Evolutionary conservation across 2,329 filamentous ascomycete species (phyloP).

Genomic region (Sporothrix dimorphospora): DNA sequence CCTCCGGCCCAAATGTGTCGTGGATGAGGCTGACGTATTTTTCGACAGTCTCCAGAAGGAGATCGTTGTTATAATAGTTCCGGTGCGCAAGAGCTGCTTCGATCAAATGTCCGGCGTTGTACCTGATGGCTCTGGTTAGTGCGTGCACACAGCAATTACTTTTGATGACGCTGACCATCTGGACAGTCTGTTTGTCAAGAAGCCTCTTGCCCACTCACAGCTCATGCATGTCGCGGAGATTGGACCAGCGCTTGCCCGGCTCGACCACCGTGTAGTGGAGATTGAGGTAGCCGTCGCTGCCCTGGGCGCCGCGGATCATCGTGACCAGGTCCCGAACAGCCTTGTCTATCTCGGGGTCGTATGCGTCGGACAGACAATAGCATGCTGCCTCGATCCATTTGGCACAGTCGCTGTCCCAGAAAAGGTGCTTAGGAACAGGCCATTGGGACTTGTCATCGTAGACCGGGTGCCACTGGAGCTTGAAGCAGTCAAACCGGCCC

Average conservation of each 20-base stretch:
- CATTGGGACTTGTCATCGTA: slow-evolving; percentile 14
- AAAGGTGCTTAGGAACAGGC: slow-evolving; percentile 18
- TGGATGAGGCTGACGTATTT: slow-evolving; percentile 6
- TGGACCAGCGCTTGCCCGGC: slow-evolving; percentile 9
- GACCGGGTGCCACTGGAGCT: slow-evolving; percentile 7
- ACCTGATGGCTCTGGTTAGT: neutral
- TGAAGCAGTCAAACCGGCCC: slow-evolving; percentile 8
- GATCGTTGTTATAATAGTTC: neutral
- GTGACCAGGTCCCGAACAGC: neutral
- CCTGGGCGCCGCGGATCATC: slow-evolving; percentile 14
- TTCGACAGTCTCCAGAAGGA: neutral
- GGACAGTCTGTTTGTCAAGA: too few relatives aligned
- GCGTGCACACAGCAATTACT: neutral
- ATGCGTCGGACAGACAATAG: neutral
- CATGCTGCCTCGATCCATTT: slow-evolving; percentile 21
- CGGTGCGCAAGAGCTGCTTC: slow-evolving; percentile 1
- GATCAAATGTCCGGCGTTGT: slow-evolving; percentile 12
- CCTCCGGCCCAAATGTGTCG: slow-evolving; percentile 9
- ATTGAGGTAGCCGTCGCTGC: slow-evolving; percentile 13
- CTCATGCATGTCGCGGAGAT: slow-evolving; percentile 21
- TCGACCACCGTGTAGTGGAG: slow-evolving; percentile 19
- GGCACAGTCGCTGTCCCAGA: slow-evolving; percentile 19
- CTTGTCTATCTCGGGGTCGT: neutral
- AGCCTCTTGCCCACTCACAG: neutral
- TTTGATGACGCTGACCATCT: too few relatives aligned